Base-by-base conservation (phyloP, 148 eudicot genomes). In the Rhododendron molle region DNA sequence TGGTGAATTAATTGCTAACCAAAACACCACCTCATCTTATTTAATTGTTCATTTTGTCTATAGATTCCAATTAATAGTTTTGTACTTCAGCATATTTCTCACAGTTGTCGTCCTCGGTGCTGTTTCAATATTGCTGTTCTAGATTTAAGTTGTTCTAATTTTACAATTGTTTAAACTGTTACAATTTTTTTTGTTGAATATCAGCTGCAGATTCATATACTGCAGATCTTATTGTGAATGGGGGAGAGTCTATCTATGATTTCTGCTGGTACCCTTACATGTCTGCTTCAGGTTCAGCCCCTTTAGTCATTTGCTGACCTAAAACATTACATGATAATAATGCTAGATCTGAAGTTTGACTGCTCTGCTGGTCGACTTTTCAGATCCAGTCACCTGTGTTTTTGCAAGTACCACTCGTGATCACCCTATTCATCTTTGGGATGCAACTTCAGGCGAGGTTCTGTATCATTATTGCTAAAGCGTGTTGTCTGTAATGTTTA, bases 391-490 rank as follows among this genome's bases (percentile, higher is more conserved):
- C 44, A 92, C 94, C 81, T 95, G 98, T 86, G 99, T 95, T 62
- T 95, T 97, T 90, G 98, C 98, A 85, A 97, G 92, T 89, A 92
- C 98, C 65, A 93, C 98, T 26, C 96, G 99, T 76, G 99, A 97
- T 81, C 99, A 97, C 88, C 99, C 99, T 76, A 90, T 97, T 90
- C 99, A 95, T 92, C 96, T 95, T 76, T 97, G 95, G 98, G 99
- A 97, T 94, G 91, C 98, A 90, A 89, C 89, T 88, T 90, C 99
- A 38, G 99, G 99, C 91, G 93, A 97, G 99, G 99, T 97, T 92
- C 86, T 90, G 91, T 86, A 65, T 80, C 83, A 65, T 76, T 85
- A 47, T 80, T 83, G 47, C 78, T 56, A 43, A 40, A 38, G 52
- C 20, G 13, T 12, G 52, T 83, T 26, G 73, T 50, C 32, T n/a